Evolutionary conservation across 2,329 filamentous ascomycete species (phyloP).

Genomic region (Xylariaceae sp.): DNA sequence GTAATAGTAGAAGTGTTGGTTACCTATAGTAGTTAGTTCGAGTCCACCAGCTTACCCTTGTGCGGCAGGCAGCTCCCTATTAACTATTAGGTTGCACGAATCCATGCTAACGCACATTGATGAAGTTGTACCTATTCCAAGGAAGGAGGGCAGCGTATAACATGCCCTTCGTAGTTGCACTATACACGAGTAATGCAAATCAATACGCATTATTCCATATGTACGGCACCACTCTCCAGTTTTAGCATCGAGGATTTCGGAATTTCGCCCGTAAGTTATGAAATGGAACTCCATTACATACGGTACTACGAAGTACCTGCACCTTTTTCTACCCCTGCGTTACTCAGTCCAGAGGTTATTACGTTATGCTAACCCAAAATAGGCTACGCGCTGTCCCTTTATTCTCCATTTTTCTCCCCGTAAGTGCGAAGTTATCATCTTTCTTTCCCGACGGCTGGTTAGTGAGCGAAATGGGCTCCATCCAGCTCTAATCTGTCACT

Average conservation of each 20-base stretch:
- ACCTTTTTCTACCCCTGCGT: constrained; percentile 19
- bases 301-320: not conserved
- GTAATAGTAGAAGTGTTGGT: too few relatives aligned
- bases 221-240: too few relatives aligned
- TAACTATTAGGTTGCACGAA: too few relatives aligned
- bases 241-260: too few relatives aligned
- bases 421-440: constrained; percentile 12
- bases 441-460: constrained; percentile 21
- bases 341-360: constrained; percentile 12
- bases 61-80: too few relatives aligned
- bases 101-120: too few relatives aligned
- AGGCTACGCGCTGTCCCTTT: constrained; percentile 29
- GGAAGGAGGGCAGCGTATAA: too few relatives aligned
- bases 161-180: not conserved
- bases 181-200: not conserved
- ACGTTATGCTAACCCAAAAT: constrained; percentile 20
- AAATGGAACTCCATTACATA: not conserved
- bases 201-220: too few relatives aligned
- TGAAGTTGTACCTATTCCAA: too few relatives aligned
- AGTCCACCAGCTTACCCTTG: too few relatives aligned
- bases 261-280: too few relatives aligned
- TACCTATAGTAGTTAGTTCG: too few relatives aligned
- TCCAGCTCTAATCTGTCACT: constrained; percentile 19
- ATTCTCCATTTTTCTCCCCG: constrained; percentile 24
- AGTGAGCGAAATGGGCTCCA: constrained; percentile 18